A percentile compares a stretch with the other conserved stretches of the same genome.
Evolutionary conservation across 2,329 filamentous ascomycete species (phyloP).

Genomic region (Cryphonectria parasitica): DNA sequence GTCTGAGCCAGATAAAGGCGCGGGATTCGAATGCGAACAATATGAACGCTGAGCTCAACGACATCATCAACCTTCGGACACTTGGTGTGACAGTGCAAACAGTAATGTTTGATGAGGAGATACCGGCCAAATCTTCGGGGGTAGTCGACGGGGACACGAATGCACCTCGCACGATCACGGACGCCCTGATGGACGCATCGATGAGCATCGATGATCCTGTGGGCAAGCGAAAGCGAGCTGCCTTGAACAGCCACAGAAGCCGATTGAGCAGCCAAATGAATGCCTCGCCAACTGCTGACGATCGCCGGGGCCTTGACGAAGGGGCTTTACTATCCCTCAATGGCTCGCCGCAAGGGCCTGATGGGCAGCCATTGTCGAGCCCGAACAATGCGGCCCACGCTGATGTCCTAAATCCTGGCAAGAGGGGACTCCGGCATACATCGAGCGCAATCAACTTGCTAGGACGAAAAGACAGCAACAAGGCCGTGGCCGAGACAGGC

Average conservation of each 20-base stretch:
- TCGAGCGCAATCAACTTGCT: conserved; percentile 63
- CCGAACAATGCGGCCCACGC: not conserved
- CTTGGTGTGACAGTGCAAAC: conserved; percentile 83
- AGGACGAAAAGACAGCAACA: conserved; percentile 61
- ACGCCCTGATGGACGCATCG: conserved; percentile 89
- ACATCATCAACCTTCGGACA: conserved; percentile 74
- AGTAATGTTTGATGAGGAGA: conserved; percentile 85
- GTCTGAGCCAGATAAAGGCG: conserved; percentile 72
- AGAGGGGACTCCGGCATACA: conserved; percentile 57
- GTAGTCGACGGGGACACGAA: conserved; percentile 42
- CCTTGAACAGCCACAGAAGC: conserved; percentile 54
- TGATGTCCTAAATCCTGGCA: conserved; percentile 38
- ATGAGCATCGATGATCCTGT: conserved; percentile 78
- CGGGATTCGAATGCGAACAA: conserved; percentile 50
- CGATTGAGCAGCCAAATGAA: conserved; percentile 45
- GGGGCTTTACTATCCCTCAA: conserved; percentile 33
- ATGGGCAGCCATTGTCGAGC: conserved; percentile 24
- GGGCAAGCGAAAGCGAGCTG: conserved; percentile 55
- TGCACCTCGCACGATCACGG: conserved; percentile 77
- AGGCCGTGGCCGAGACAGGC: conserved; percentile 61
- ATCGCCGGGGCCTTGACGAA: conserved; percentile 39
- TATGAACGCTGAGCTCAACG: conserved; percentile 57
- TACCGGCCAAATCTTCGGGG: conserved; percentile 49
- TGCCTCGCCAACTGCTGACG: conserved; percentile 43
- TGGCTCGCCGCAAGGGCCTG: conserved; percentile 25